These are phyloP conservation scores for Oldenlandia corymbosa DNA, from an alignment of 257 asterid genomes.

Conservation along the genomic window DNA sequence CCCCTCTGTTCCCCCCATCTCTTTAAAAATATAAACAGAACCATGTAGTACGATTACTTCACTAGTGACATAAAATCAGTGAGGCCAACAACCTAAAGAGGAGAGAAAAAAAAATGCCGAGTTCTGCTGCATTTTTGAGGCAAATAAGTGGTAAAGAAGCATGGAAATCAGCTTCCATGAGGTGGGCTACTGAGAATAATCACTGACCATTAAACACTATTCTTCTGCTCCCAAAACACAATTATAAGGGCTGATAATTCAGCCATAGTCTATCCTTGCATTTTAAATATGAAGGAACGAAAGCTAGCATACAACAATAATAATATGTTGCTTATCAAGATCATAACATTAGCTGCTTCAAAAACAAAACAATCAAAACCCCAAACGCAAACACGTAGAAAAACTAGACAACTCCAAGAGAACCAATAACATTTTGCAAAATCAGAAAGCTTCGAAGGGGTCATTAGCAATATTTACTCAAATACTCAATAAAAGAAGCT, in stretches of 20 bases:
- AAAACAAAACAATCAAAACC: too few species aligned
- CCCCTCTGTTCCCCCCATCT: slow-evolving; percentile 16
- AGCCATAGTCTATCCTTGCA: not conserved
- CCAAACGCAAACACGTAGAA: too few species aligned
- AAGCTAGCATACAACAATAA: not conserved
- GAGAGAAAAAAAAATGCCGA: slow-evolving; percentile 30
- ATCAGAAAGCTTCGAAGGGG: too few species aligned
- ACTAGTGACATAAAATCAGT: not conserved
- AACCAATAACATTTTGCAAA: too few species aligned
- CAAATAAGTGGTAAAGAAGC: slow-evolving; percentile 76
- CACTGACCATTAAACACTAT: not conserved
- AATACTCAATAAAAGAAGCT: too few species aligned
- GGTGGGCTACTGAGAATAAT: slow-evolving; percentile 39
- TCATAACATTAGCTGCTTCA: not conserved
- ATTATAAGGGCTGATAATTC: not conserved
- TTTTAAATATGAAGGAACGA: not conserved
- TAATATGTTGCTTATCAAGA: not conserved
- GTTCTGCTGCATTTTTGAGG: slow-evolving; percentile 59
- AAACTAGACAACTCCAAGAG: too few species aligned
- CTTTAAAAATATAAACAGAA: not conserved
- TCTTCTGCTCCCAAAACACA: not conserved
- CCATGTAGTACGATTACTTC: too few species aligned
- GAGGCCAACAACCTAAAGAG: not conserved
- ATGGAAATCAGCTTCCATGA: slow-evolving; percentile 54
- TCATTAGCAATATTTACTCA: too few species aligned